Evolutionary conservation across 108 stramenopile species (phyloP).

Genomic region (Skeletonema marinoi): DNA sequence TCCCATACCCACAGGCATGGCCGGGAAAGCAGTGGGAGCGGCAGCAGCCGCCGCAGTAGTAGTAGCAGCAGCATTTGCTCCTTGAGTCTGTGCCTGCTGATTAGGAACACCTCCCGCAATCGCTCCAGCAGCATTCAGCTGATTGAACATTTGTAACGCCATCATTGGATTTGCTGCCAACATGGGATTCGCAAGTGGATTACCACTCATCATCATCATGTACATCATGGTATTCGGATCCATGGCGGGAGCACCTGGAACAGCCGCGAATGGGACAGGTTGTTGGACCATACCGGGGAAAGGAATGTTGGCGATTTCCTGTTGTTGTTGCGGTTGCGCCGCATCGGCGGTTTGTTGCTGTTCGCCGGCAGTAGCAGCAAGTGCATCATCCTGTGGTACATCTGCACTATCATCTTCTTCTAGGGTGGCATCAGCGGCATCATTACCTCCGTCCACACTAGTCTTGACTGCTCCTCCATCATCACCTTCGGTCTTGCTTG

Average conservation of each 20-base stretch:
- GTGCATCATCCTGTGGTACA: background rate
- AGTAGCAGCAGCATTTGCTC: too few species aligned
- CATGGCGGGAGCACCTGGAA: slow-evolving; percentile 9
- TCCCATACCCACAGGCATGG: too few species aligned
- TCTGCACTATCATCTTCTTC: background rate
- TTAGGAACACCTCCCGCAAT: too few species aligned
- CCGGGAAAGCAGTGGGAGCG: too few species aligned
- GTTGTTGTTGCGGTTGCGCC: background rate
- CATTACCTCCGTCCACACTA: too few species aligned
- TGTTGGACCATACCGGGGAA: background rate
- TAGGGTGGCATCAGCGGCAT: too few species aligned
- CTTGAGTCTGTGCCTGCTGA: too few species aligned
- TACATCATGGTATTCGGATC: slow-evolving; percentile 6
- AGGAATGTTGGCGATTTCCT: background rate
- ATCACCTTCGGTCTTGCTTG: too few species aligned
- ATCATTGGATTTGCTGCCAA: slow-evolving; percentile 2
- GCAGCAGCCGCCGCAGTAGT: too few species aligned
- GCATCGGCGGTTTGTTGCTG: background rate
- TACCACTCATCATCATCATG: background rate
- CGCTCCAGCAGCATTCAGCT: too few species aligned
- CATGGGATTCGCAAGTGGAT: background rate
- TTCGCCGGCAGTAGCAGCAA: background rate
- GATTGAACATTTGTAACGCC: background rate
- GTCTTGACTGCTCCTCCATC: too few species aligned
- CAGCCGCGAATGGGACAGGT: background rate